phyloP scores from a whole-genome alignment of 2,329 filamentous ascomycete genomes.

The Diaporthe sp. region DNA sequence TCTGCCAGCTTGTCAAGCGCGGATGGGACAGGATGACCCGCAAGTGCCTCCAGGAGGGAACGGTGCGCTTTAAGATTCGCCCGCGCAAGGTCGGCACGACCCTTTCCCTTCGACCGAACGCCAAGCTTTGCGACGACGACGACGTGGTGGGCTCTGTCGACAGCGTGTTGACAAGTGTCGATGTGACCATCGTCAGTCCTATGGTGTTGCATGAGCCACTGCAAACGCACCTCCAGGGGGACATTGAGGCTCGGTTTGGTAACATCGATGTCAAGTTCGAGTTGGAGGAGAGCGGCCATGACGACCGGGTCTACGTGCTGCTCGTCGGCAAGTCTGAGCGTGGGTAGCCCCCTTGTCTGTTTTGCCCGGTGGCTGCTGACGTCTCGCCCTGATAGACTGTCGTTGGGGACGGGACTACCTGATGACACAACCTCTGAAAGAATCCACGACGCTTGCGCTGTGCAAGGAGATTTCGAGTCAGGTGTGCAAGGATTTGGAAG shows the following conservation, averaged over 20 bases:
- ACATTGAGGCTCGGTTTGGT: constrained; percentile 60
- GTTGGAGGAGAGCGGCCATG: constrained; percentile 65
- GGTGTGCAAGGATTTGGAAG: constrained; percentile 61
- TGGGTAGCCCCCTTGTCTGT: neutral
- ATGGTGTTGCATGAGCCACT: constrained; percentile 58
- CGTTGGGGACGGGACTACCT: constrained; percentile 64
- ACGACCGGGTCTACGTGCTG: constrained; percentile 67
- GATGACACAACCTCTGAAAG: constrained; percentile 45
- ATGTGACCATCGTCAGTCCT: constrained; percentile 67
- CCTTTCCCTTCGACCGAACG: constrained; percentile 50
- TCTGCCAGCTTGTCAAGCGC: constrained; percentile 59
- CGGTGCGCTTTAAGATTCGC: constrained; percentile 60
- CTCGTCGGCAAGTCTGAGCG: constrained; percentile 66
- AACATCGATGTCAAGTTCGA: constrained; percentile 60
- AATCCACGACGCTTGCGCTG: constrained; percentile 46
- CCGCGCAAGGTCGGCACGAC: constrained; percentile 53
- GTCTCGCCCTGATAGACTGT: constrained; percentile 46
- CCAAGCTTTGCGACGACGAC: constrained; percentile 43
- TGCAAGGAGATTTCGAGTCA: constrained; percentile 57
- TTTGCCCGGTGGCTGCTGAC: neutral
- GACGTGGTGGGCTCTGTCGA: constrained; percentile 42
- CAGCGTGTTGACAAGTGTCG: constrained; percentile 58
- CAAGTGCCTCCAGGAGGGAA: constrained; percentile 52
- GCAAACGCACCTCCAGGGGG: constrained; percentile 54
- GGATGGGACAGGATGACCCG: constrained; percentile 64